Conservation (phyloP, 257 asterid species). For the Asclepias syriaca region DNA sequence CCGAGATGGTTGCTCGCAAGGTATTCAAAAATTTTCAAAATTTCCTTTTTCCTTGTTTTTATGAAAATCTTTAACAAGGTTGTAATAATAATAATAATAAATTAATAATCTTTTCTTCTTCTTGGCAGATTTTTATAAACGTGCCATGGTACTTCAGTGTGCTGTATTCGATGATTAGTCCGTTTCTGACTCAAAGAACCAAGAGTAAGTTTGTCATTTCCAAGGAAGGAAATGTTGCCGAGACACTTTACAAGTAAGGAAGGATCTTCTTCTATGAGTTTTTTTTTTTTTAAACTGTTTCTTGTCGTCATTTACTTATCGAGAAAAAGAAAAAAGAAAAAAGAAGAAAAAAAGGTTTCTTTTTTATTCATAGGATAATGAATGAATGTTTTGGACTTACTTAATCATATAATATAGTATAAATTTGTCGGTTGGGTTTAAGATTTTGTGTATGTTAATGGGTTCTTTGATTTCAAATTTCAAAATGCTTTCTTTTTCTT, state of each 20-base stretch:
- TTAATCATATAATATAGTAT: slow-evolving; percentile 14
- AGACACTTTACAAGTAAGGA: slow-evolving; percentile 77
- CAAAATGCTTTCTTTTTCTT: not conserved
- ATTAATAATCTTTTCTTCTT: not conserved
- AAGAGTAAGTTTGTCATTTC: slow-evolving; percentile 91
- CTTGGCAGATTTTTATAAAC: slow-evolving; percentile 64
- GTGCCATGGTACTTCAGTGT: slow-evolving; percentile 96
- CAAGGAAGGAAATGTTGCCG: slow-evolving; percentile 87
- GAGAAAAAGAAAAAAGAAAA: too few relatives aligned
- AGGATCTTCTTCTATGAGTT: slow-evolving; percentile 9
- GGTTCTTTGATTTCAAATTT: not conserved
- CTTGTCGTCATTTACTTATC: slow-evolving; percentile 8
- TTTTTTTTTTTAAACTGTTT: not conserved
- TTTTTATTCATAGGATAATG: slow-evolving; percentile 18
- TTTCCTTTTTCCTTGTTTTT: not conserved
- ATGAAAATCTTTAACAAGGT: not conserved
- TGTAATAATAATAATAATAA: too few relatives aligned
- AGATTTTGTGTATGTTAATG: not conserved
- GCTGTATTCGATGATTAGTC: slow-evolving; percentile 90
- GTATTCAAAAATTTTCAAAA: slow-evolving; percentile 22
- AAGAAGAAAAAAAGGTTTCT: not conserved
- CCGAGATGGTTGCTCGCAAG: slow-evolving; percentile 94
- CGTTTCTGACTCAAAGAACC: slow-evolving; percentile 88
- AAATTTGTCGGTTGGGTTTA: slow-evolving; percentile 1
- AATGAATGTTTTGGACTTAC: slow-evolving; percentile 10